Base-by-base conservation (phyloP, 495 filamentous ascomycete species). In the Thozetella sp. region DNA sequence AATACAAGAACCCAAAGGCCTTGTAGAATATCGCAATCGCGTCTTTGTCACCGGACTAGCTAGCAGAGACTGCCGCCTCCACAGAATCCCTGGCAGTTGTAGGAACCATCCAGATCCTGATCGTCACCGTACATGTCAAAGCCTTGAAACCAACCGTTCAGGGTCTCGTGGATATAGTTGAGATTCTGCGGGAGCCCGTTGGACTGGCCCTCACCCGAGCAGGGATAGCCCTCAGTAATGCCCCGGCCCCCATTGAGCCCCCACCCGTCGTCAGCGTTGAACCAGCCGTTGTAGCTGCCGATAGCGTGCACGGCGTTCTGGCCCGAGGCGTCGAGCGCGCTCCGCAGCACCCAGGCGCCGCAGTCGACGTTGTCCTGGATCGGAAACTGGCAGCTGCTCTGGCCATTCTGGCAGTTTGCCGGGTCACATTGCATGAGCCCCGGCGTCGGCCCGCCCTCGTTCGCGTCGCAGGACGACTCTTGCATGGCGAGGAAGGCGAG, bases 371-470 rank as follows among this genome's bases (percentile, higher is more conserved):
- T 75, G 22, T 73, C 71, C 57, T 70, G 67, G 22, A 72, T 67
- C 2, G 62, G 63, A 40, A 70, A 65, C n/a, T 20, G n/a, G 25
- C 52, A 54, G 17, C 66, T 72, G 58, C 69, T 68, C 30, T 59
- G 2, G n/a, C 69, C 69, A 27, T 73, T 66, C 12, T 69, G 72
- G 51, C 73, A 75, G 51, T 75, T 75, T 25, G 61, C 69, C 48
- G 71, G 73, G 15, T 69, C 67, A 2, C 73, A 71, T 55, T 75
- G 72, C 72, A 75, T 75, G 27, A 73, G 59, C 4, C 72, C 72
- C 0, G 72, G 72, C 3, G 72, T 75, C 1, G 66, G 63, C 0
- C 69, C 69, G 17, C 72, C 69, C 22, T 71, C 72, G 40, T 66
- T 26, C 25, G 71, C 71, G 34, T 73, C 68, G 65, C 71, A 75